Percentiles rank a stretch among this genome's conserved stretches.
phyloP scores from a whole-genome alignment of 1,284 basidiomycete species.

The Rhodotorula sp. region DNA sequence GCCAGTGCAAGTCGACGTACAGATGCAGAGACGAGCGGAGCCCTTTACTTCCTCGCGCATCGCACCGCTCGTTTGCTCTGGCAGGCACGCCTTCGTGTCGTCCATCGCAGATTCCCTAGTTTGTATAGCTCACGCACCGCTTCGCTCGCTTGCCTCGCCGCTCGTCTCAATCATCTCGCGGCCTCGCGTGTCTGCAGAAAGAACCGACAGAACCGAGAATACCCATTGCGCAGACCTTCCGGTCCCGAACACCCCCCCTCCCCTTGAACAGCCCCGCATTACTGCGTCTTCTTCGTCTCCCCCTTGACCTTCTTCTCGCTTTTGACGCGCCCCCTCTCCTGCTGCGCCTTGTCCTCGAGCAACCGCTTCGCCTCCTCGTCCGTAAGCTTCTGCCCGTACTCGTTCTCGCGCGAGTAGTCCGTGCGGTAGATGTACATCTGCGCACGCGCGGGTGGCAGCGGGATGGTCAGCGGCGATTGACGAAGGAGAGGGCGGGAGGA shows the following conservation, averaged over 20 bases:
- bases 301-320: neutral
- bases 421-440: conserved; percentile 94
- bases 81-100: too few relatives aligned
- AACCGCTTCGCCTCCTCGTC: conserved; percentile 35
- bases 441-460: conserved; percentile 21
- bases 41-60: too few relatives aligned
- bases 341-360: conserved; percentile 4
- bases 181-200: too few relatives aligned
- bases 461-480: too few relatives aligned
- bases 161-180: too few relatives aligned
- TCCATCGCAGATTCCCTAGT: too few relatives aligned
- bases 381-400: conserved; percentile 63
- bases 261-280: too few relatives aligned
- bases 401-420: conserved; percentile 90
- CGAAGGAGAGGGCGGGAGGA: neutral
- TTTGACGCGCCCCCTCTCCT: neutral
- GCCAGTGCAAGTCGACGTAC: too few relatives aligned
- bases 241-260: neutral
- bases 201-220: neutral
- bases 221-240: neutral
- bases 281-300: conserved; percentile 10
- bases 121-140: too few relatives aligned
- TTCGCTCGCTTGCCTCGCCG: too few relatives aligned
- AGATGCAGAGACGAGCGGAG: too few relatives aligned
- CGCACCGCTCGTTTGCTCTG: too few relatives aligned